Evolutionary conservation across 495 filamentous ascomycete genomes (phyloP).

Genomic region (Penicillium psychrofluorescens): DNA sequence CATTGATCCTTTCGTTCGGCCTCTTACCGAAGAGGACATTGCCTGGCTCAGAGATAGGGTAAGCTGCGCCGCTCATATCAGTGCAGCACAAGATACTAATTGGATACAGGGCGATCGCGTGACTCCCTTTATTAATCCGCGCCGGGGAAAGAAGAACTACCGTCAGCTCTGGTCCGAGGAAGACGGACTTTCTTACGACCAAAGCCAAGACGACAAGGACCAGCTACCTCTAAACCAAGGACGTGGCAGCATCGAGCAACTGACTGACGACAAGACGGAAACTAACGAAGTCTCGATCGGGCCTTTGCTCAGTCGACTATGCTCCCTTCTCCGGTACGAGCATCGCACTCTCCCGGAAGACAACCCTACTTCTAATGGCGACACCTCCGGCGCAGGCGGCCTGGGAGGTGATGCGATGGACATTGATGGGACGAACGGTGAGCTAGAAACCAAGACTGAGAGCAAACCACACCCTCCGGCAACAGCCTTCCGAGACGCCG

Average conservation of each 20-base stretch:
- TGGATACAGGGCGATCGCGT: conserved; percentile 64
- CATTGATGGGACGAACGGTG: conserved; percentile 32
- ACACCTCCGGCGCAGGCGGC: conserved; percentile 32
- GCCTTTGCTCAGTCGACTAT: conserved; percentile 74
- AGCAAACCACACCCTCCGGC: conserved; percentile 55
- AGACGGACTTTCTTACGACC: conserved; percentile 70
- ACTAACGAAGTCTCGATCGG: conserved; percentile 88
- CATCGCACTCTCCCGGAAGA: conserved; percentile 57
- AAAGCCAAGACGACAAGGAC: conserved; percentile 46
- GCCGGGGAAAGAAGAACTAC: conserved; percentile 78
- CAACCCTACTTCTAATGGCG: conserved; percentile 46
- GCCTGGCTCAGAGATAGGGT: conserved; percentile 83
- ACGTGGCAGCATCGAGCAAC: conserved; percentile 72
- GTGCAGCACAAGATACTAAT: conserved; percentile 6
- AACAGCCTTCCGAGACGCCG: conserved; percentile 69
- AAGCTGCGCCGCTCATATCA: conserved; percentile 7
- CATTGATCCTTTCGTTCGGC: conserved; percentile 84
- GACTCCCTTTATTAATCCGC: conserved; percentile 77
- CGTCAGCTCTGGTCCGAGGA: conserved; percentile 89
- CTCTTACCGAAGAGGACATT: conserved; percentile 88
- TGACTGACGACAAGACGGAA: conserved; percentile 78
- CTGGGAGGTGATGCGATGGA: conserved; percentile 51
- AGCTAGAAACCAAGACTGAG: conserved; percentile 37
- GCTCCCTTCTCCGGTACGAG: conserved; percentile 77
- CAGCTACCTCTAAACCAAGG: conserved; percentile 72